A percentile compares a stretch with the other conserved stretches of the same genome.
Evolutionary conservation across 202 grass and related monocot genomes (phyloP).

Genomic region (Carex sylvatica): DNA sequence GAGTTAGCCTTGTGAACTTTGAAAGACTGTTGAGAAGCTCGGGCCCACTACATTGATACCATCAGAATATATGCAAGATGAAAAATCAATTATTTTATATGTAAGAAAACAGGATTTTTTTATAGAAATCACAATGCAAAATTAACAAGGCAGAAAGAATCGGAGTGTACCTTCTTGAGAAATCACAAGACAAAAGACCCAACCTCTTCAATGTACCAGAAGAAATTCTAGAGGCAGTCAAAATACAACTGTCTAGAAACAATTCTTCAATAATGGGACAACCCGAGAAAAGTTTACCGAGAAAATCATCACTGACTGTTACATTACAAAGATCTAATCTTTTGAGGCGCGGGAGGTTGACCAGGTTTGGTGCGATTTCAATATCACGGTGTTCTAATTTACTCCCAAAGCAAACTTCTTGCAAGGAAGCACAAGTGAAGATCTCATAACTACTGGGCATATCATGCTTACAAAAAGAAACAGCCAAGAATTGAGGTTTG

Average conservation of each 20-base stretch:
- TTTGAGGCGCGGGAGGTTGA: background rate
- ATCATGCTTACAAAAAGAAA: background rate
- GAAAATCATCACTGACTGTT: background rate
- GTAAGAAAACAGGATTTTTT: too few species aligned
- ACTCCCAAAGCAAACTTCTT: background rate
- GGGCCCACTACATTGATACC: too few species aligned
- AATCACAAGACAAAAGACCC: background rate
- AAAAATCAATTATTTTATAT: too few species aligned
- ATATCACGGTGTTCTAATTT: background rate
- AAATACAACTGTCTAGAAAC: background rate
- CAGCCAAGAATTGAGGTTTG: background rate
- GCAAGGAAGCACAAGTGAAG: constrained; percentile 8
- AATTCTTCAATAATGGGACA: constrained; percentile 21
- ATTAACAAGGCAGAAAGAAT: too few species aligned
- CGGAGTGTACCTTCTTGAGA: too few species aligned
- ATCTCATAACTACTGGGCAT: background rate
- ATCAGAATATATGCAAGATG: too few species aligned
- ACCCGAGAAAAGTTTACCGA: background rate
- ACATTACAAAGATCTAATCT: background rate
- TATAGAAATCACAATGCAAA: too few species aligned
- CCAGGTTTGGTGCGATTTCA: background rate
- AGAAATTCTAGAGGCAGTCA: background rate
- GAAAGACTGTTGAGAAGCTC: too few species aligned
- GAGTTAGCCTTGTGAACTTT: background rate
- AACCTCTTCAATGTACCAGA: background rate